phyloP scores from a whole-genome alignment of 148 eudicot genomes.

The Spergularia bocconei region DNA sequence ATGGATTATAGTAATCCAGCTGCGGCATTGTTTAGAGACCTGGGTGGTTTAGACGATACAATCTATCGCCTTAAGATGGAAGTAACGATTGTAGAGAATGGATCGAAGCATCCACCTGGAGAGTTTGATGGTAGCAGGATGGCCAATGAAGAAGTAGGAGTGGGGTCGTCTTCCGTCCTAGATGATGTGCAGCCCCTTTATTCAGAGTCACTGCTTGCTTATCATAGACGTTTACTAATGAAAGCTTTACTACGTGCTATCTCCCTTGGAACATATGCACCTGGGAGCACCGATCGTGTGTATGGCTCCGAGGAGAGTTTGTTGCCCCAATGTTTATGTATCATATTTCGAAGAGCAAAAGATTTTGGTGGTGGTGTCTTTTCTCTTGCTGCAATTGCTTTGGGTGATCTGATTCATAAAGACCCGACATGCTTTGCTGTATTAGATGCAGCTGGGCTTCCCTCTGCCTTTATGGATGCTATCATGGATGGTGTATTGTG shows the following conservation, averaged over 20 bases:
- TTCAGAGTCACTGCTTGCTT: slow-evolving; percentile 78
- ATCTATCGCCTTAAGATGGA: slow-evolving; percentile 77
- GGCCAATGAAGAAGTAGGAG: slow-evolving; percentile 34
- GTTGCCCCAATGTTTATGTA: slow-evolving; percentile 86
- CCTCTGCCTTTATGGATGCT: slow-evolving; percentile 86
- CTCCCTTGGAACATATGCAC: slow-evolving; percentile 94
- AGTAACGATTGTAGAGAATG: slow-evolving; percentile 71
- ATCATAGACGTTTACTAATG: slow-evolving; percentile 82
- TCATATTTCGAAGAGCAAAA: slow-evolving; percentile 77
- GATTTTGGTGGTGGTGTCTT: slow-evolving; percentile 99
- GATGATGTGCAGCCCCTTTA: slow-evolving; percentile 71
- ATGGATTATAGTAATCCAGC: slow-evolving; percentile 99
- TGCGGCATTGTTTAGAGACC: slow-evolving; percentile 91
- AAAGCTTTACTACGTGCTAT: slow-evolving; percentile 94
- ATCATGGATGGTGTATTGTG: slow-evolving; percentile 86
- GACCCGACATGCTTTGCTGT: slow-evolving; percentile 91
- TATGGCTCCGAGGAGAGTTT: slow-evolving; percentile 90
- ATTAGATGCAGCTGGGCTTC: slow-evolving; percentile 86
- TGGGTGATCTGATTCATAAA: slow-evolving; percentile 95
- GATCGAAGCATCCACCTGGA: slow-evolving; percentile 45
- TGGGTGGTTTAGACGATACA: slow-evolving; percentile 97
- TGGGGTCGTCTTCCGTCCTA: slow-evolving; percentile 40
- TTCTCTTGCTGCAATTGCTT: slow-evolving; percentile 88
- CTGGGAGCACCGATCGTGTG: slow-evolving; percentile 74
- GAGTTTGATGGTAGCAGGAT: slow-evolving; percentile 35